A percentile compares a stretch with the other conserved stretches of the same genome.
Conservation (phyloP, 768 basidiomycete genomes). For the Suillus variegatus region DNA sequence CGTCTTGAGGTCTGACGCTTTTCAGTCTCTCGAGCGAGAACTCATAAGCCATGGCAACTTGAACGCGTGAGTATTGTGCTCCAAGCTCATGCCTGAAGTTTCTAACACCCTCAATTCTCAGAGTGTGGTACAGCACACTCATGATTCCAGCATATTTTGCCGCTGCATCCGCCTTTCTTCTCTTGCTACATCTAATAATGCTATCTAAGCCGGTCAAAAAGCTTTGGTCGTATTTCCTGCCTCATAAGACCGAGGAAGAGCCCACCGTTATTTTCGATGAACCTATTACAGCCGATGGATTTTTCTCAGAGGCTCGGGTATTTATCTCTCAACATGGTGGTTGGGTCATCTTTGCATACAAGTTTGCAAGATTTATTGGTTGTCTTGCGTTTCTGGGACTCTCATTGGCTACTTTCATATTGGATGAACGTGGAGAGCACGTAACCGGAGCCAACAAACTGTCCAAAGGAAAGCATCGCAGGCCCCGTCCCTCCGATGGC, state of each 20-base stretch:
- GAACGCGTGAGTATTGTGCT: background rate
- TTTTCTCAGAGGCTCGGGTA: constrained; percentile 34
- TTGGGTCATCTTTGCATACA: constrained; percentile 23
- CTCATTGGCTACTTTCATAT: constrained; percentile 13
- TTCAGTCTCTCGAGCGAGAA: background rate
- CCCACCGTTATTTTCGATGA: background rate
- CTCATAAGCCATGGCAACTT: background rate
- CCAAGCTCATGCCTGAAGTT: background rate
- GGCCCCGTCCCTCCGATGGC: background rate
- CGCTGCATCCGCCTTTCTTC: constrained; percentile 10
- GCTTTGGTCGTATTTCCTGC: constrained; percentile 1
- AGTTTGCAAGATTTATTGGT: constrained; percentile 21
- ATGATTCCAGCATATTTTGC: constrained; percentile 16
- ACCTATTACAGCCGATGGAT: background rate
- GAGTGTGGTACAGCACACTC: constrained; percentile 13
- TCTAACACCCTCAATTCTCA: background rate
- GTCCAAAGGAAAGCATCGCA: background rate
- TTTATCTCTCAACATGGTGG: constrained; percentile 23
- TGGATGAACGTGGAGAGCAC: constrained; percentile 8
- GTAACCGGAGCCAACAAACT: background rate
- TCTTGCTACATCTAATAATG: constrained; percentile 7
- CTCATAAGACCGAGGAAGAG: background rate
- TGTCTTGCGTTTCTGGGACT: constrained; percentile 24
- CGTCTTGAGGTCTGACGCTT: constrained; percentile 3
- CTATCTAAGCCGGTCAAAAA: constrained; percentile 12